Percentiles rank a stretch among this genome's conserved stretches.
Evolutionary conservation across 2,329 filamentous ascomycete genomes (phyloP).

Genomic region (Aureobasidium sp.): DNA sequence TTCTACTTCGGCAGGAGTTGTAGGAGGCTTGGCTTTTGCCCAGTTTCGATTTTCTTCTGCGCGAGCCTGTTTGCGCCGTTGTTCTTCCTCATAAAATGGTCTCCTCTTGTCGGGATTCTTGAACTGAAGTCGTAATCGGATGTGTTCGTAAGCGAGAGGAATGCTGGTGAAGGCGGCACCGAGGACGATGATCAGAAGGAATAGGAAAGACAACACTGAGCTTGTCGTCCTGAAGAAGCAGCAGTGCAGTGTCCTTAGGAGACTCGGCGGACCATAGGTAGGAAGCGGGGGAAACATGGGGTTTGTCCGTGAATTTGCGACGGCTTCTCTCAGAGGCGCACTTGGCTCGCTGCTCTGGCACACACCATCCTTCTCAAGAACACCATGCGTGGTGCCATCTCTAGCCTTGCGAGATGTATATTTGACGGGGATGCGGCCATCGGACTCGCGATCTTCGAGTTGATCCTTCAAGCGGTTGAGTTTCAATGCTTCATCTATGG

Average conservation of each 20-base stretch:
- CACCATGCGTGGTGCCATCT: slow-evolving; percentile 37
- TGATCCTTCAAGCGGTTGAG: slow-evolving; percentile 58
- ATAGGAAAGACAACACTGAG: slow-evolving; percentile 68
- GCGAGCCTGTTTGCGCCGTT: slow-evolving; percentile 50
- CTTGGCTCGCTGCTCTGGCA: slow-evolving; percentile 28
- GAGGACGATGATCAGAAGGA: slow-evolving; percentile 68
- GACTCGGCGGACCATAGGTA: slow-evolving; percentile 68
- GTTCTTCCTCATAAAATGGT: slow-evolving; percentile 69
- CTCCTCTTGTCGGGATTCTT: slow-evolving; percentile 54
- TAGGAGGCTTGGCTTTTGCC: slow-evolving; percentile 30
- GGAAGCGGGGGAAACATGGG: slow-evolving; percentile 80
- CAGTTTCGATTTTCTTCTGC: slow-evolving; percentile 56
- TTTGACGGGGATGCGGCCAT: slow-evolving; percentile 25
- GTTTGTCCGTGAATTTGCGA: slow-evolving; percentile 63
- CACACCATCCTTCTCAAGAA: slow-evolving; percentile 22
- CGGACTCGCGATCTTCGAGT: slow-evolving; percentile 34
- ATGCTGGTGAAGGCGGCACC: slow-evolving; percentile 66
- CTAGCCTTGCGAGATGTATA: slow-evolving; percentile 33
- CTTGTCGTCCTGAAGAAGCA: slow-evolving; percentile 59
- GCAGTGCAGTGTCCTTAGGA: slow-evolving; percentile 59
- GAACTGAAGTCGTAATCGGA: slow-evolving; percentile 50
- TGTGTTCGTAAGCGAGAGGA: slow-evolving; percentile 43
- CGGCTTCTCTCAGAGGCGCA: slow-evolving; percentile 35
- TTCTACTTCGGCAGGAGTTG: slow-evolving; percentile 8
- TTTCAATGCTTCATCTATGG: slow-evolving; percentile 62